Evolutionary conservation across 2,329 filamentous ascomycete species (phyloP).

Genomic region (Cercospora sesami): DNA sequence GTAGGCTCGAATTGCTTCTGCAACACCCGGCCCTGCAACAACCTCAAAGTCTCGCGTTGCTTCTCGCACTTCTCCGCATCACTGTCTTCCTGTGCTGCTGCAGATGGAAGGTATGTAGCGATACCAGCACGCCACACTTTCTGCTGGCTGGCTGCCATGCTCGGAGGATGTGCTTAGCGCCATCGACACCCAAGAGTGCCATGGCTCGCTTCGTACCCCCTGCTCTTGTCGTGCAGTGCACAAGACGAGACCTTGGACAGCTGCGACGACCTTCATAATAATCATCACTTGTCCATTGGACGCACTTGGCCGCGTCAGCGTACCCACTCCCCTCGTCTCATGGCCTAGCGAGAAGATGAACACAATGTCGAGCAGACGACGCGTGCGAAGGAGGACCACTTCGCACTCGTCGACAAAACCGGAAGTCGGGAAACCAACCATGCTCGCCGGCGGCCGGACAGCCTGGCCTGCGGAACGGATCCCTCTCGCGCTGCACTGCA

Average conservation of each 20-base stretch:
- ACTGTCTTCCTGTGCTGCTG: neutral
- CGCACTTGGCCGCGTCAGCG: conserved; percentile 11
- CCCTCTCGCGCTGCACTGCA: neutral
- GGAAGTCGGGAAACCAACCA: neutral
- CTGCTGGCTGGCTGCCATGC: neutral
- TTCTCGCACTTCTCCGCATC: too few species aligned
- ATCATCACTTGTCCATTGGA: neutral
- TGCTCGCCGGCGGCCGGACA: neutral
- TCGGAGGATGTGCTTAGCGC: conserved; percentile 13
- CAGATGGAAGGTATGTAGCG: neutral
- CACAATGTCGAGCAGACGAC: neutral
- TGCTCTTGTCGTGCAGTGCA: conserved; percentile 13
- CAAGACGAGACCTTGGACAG: conserved; percentile 11
- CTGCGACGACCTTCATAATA: neutral
- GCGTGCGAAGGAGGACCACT: neutral
- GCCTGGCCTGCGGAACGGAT: neutral
- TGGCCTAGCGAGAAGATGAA: neutral
- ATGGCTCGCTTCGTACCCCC: conserved; percentile 14
- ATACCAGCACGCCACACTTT: neutral
- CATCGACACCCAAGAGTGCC: conserved; percentile 15
- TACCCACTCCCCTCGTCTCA: neutral
- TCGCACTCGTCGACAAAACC: neutral
- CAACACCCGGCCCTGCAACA: neutral
- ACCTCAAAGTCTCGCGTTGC: too few species aligned
- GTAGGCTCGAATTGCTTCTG: neutral